These are phyloP conservation scores for Lojkania enalia DNA, from an alignment of 2,329 filamentous ascomycete genomes.

Conservation along the genomic window DNA sequence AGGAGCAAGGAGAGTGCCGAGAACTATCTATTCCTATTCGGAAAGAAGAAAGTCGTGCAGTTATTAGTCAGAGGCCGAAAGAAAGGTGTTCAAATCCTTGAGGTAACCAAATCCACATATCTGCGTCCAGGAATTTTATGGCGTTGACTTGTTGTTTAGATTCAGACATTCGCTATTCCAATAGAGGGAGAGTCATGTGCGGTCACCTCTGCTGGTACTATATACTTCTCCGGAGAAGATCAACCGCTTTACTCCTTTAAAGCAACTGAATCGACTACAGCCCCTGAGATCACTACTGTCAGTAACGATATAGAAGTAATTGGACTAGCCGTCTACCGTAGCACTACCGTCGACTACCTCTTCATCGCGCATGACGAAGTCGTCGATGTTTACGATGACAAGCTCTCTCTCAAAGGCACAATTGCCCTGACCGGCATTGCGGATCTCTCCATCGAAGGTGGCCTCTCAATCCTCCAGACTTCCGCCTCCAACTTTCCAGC, in stretches of 20 bases:
- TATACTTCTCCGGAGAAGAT: constrained; percentile 35
- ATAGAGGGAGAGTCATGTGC: constrained; percentile 34
- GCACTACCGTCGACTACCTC: constrained; percentile 22
- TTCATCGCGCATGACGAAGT: constrained; percentile 29
- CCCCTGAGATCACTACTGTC: constrained; percentile 23
- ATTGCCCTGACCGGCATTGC: constrained; percentile 25
- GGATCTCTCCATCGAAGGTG: constrained; percentile 31
- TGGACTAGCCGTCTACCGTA: constrained; percentile 28
- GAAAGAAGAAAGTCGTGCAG: constrained; percentile 35
- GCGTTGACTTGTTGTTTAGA: constrained; percentile 14
- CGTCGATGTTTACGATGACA: constrained; percentile 28
- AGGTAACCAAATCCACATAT: no score
- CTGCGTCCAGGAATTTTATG: no score
- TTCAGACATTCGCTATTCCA: constrained; percentile 33
- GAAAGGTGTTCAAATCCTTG: constrained; percentile 25
- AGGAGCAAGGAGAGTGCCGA: constrained; percentile 28
- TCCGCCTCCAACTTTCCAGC: constrained; percentile 14
- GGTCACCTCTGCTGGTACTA: constrained; percentile 20
- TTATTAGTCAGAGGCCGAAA: constrained; percentile 21
- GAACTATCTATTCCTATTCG: constrained; percentile 34
- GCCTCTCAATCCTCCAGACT: constrained; percentile 29
- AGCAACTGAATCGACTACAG: constrained; percentile 23
- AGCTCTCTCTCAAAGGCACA: constrained; percentile 20
- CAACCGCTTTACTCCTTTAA: constrained; percentile 34
- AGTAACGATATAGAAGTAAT: constrained; percentile 22